Evolutionary conservation across 2,329 filamentous ascomycete species (phyloP), one percentile per base, ranked within the genome.

Genomic region (Colletotrichum plurivorum): DNA sequence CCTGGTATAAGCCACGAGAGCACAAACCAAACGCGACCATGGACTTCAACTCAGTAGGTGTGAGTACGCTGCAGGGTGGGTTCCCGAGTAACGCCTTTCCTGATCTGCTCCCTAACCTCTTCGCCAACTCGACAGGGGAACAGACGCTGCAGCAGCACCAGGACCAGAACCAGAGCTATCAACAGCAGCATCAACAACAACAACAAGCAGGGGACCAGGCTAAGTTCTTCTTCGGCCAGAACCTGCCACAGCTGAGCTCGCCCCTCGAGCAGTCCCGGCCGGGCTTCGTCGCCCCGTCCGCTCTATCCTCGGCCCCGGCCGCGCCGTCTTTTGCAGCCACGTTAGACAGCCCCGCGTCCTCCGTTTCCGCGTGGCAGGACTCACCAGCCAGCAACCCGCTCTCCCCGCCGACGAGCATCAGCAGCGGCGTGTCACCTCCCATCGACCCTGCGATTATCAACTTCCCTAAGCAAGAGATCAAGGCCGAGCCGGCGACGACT

Each of bases 11-110:
- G 41, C 49, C 49, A 10, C 31, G 31, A 5, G 31, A 36, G 7
- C 31, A 2, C 31, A 41, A 4, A 46, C 7, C 8, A 15, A 22
- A 36, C 31, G 22, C 39, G 45, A 51, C 18, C 41, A 68, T 69
- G 67, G 55, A 59, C 9, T 56, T 36, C 2, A 20, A 31, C 41
- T 20, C 43, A 15, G 20, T n/a, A 36, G 39, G 62, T 52, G 55
- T 55, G 18, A 56, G 51, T 51, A 22, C 16, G 20, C 43, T 55
- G 51, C 62, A 66, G 60, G 31, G 67, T 66, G 67, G 55, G 62
- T 52, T 66, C 12, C 10, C 59, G 13, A 22, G 18, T 15, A 57
- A 22, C 27, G 53, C 59, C 22, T 27, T 31, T 22, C 18, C 27
- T 7, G 10, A 41, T 7, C 5, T 22, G 13, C n/a, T 46, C 13